phyloP scores from a whole-genome alignment of 345 rosid species.

The Lepidium aucheri region DNA sequence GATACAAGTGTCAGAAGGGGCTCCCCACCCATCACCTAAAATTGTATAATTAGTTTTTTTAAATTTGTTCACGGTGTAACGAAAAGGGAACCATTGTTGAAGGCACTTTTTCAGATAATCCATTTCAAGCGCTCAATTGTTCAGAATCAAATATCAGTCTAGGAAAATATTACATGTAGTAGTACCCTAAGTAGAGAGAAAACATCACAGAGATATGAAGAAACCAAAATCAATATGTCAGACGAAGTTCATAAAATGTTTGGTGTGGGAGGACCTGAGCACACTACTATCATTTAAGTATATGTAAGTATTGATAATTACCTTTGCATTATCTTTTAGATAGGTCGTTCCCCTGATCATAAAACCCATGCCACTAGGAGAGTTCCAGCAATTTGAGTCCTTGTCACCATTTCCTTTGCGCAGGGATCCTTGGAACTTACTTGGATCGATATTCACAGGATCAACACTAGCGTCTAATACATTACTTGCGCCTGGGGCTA shows the following conservation, averaged over 20 bases:
- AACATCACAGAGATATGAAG: background rate
- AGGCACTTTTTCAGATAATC: background rate
- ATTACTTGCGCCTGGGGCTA: slow-evolving; percentile 51
- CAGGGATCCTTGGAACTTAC: slow-evolving; percentile 58
- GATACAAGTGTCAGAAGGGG: slow-evolving; percentile 87
- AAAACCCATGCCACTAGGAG: slow-evolving; percentile 84
- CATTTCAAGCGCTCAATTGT: background rate
- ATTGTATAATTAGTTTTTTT: background rate
- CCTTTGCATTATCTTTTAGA: slow-evolving; percentile 79
- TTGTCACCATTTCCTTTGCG: slow-evolving; percentile 47
- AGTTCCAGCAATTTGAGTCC: slow-evolving; percentile 83
- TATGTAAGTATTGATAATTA: slow-evolving; percentile 8
- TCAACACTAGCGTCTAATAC: slow-evolving; percentile 49
- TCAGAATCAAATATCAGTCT: background rate
- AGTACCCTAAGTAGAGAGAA: background rate
- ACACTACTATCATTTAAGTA: background rate
- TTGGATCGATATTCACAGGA: slow-evolving; percentile 44
- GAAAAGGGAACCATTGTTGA: background rate
- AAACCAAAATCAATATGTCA: background rate
- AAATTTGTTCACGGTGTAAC: background rate
- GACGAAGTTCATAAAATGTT: background rate
- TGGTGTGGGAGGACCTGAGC: background rate
- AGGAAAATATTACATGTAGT: background rate
- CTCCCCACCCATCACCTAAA: slow-evolving; percentile 80
- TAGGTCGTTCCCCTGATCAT: slow-evolving; percentile 93